Conservation (phyloP, 148 eudicot genomes). For the Vaccinium macrocarpon region DNA sequence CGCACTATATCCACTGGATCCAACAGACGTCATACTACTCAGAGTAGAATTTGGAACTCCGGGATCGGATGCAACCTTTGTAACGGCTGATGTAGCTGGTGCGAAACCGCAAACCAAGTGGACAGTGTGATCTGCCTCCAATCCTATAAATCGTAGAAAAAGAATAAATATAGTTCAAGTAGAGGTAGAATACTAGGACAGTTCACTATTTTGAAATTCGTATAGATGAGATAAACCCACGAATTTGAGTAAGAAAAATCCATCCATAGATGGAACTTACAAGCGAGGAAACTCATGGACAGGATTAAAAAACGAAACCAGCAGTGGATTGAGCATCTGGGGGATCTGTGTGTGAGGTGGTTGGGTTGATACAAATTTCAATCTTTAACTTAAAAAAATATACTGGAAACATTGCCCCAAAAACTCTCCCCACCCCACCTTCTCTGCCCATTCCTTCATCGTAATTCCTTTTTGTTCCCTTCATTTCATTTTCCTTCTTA, state of each 20-base stretch:
- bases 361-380: not conserved
- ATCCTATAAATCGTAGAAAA: constrained; percentile 25
- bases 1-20: constrained; percentile 20
- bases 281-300: not conserved
- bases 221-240: not conserved
- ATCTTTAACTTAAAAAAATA: not conserved
- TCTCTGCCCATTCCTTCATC: too few species aligned
- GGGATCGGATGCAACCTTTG: constrained; percentile 23
- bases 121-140: constrained; percentile 54
- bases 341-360: not conserved
- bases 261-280: not conserved
- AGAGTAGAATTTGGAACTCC: constrained; percentile 28
- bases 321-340: not conserved
- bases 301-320: not conserved
- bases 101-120: constrained; percentile 56
- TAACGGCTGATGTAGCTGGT: constrained; percentile 31
- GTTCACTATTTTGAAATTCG: not conserved
- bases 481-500: too few species aligned
- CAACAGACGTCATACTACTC: constrained; percentile 21
- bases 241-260: not conserved
- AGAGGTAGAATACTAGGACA: not conserved
- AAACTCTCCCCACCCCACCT: too few species aligned
- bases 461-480: too few species aligned
- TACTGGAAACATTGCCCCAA: not conserved
- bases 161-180: not conserved